phyloP scores from a whole-genome alignment of 768 basidiomycete species.

The Hydnomerulius pinastri region DNA sequence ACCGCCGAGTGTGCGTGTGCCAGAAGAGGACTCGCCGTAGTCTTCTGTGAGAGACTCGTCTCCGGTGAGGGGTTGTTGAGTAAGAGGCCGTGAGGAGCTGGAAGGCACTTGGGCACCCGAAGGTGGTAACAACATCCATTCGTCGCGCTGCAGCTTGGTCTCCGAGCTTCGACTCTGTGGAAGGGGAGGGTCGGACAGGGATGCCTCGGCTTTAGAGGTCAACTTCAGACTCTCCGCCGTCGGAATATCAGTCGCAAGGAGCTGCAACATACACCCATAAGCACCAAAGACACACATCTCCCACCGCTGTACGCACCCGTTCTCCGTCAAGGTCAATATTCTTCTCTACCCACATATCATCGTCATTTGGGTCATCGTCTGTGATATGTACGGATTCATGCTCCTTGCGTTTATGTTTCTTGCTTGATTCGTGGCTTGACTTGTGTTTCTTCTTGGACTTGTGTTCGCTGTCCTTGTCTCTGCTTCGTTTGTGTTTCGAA shows the following conservation, averaged over 20 bases:
- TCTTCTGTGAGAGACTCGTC: constrained; percentile 65
- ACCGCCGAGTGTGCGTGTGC: constrained; percentile 51
- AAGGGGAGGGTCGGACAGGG: constrained; percentile 46
- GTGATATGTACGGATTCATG: constrained; percentile 42
- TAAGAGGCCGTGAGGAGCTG: constrained; percentile 32
- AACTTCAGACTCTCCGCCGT: constrained; percentile 71
- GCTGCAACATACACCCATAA: constrained; percentile 38
- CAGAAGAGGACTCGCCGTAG: constrained; percentile 54
- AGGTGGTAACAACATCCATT: constrained; percentile 84
- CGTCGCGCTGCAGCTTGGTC: constrained; percentile 64
- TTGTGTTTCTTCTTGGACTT: constrained; percentile 59
- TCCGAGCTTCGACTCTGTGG: constrained; percentile 50
- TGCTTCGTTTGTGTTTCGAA: constrained; percentile 27
- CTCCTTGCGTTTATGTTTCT: constrained; percentile 37
- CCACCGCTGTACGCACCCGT: constrained; percentile 48
- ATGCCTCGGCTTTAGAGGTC: constrained; percentile 55
- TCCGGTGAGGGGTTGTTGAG: constrained; percentile 25
- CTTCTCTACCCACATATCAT: constrained; percentile 87
- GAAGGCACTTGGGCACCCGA: constrained; percentile 27
- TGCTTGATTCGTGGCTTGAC: constrained; percentile 44
- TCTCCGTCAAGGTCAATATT: constrained; percentile 80
- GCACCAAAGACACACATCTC: not conserved
- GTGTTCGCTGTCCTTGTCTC: constrained; percentile 44
- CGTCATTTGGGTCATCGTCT: constrained; percentile 75
- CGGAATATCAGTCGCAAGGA: constrained; percentile 73